Conservation (phyloP, 768 basidiomycete genomes). For the Leccinum longicurvipes region DNA sequence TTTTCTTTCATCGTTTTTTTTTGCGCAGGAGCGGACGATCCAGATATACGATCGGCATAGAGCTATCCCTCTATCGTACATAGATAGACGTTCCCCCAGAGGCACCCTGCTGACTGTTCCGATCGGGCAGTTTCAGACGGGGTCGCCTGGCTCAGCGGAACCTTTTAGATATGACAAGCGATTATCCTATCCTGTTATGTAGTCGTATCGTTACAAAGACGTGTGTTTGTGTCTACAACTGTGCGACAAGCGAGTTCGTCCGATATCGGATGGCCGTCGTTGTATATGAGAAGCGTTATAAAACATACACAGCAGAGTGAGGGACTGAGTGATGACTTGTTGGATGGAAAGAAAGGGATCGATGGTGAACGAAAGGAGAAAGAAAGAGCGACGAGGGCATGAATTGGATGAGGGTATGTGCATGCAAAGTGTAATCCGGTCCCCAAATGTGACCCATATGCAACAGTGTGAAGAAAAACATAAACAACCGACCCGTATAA, state of each 20-base stretch:
- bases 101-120: background rate
- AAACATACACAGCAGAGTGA: constrained; percentile 10
- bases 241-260: background rate
- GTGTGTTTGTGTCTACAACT: background rate
- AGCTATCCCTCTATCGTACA: background rate
- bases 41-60: constrained; percentile 17
- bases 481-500: background rate
- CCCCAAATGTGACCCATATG: constrained; percentile 12
- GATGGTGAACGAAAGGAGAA: background rate
- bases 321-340: background rate
- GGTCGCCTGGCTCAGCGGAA: background rate
- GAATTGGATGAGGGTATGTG: background rate
- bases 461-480: constrained; percentile 1
- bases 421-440: constrained; percentile 10
- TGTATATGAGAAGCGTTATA: background rate
- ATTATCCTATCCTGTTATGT: constrained; percentile 8
- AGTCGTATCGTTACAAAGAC: constrained; percentile 21
- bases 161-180: constrained; percentile 8
- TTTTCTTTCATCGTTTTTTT: background rate
- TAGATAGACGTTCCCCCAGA: constrained; percentile 6
- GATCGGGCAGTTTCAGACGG: background rate
- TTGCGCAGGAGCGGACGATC: constrained; percentile 11
- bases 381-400: constrained; percentile 11
- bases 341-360: background rate
- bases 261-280: background rate